Base-by-base conservation (phyloP, 495 filamentous ascomycete species). In the Xylaria telfairii region DNA sequence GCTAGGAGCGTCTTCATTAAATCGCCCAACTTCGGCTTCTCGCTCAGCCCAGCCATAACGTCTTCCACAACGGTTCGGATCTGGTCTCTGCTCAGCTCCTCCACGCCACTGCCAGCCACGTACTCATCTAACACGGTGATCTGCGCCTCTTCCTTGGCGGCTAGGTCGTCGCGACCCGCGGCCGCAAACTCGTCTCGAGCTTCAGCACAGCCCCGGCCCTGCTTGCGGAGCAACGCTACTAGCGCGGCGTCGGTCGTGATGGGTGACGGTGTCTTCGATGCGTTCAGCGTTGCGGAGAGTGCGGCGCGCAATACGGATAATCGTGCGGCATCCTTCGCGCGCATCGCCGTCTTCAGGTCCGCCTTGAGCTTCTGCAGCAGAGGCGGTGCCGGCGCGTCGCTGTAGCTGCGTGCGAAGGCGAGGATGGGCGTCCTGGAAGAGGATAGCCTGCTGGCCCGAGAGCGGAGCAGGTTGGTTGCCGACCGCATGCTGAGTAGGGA, bases 311-410 rank as follows among this genome's bases (percentile, higher is more conserved):
- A 79, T 17, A 88, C 88, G 57, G 81, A 73, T 24, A 90, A 83
- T 24, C 86, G 81, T 32, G 82, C 78, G 56, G 85, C 79, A 72
- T 89, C 87, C 77, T 90, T 90, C 53, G 79, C 80, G 49, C 84
- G 83, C 88, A 90, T 89, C 57, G 88, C 87, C 44, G 81, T 77
- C 77, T 90, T 90, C 65, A 90, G 78, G 70, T 90, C 88, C 56
- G 77, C 79, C 64, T 87, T 89, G 67, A 85, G 71, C 73, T 78
- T 86, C 54, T 78, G 71, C 24, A 84, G 76, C 6, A 85, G 77
- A 9, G 81, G 81, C 41, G 83, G 81, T 2, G 81, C 71, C 13
- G 79, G 73, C 7, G 65, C 80, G 70, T 78, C 77, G 34, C 82
- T 83, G 76, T 83, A 85, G 60, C 69, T 71, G 59, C 78, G 72